Evolutionary conservation across 495 filamentous ascomycete species (phyloP), one percentile per base, ranked within the genome.

Genomic region (Aspergillus nidulans): DNA sequence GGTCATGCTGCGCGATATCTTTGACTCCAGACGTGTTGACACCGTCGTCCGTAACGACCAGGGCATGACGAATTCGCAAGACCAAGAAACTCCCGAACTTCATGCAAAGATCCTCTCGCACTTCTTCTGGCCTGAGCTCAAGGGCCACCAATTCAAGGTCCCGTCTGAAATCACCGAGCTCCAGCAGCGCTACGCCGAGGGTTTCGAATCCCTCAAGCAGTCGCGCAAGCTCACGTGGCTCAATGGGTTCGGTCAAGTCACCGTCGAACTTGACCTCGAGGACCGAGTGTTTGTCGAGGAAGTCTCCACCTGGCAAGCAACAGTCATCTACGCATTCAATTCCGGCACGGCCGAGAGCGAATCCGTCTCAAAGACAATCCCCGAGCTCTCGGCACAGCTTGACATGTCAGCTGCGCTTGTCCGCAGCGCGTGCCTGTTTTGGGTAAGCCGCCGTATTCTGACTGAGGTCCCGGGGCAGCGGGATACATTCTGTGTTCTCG

Each of bases 1-100:
- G 63, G 94, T 99, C 54, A 99, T 99, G 94, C 80, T 97, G 24
- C 86, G 85, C 43, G 94, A 99, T 70, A 86, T 97, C n/a, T 79
- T 85, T 44, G 91, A 96, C 62, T 96, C 91, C 12, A 77, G 81
- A 42, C 80, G 84, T 42, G 80, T 94, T 44, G 85, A 95, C 62
- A 63, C 70, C 23, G 67, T 76, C 23, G 88, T 95, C 26, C 69
- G 82, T 15, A 77, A 75, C 28, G 78, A 79, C 25, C 65, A 74
- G 72, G 70, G 60, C 43, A 64, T 65, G 56, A 50, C 39, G 32
- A 44, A 15, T 6, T 7, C 30, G 2, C 19, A 30, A 30, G 12
- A 46, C 18, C 42, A 52, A 12, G 58, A 59, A 8, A 55, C 57
- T 12, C 74, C 75, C n/a, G 71, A 78, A 12, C 57, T 87, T n/a